Conservation (phyloP, 139 green algal species). For the Klebsormidium nitens region DNA sequence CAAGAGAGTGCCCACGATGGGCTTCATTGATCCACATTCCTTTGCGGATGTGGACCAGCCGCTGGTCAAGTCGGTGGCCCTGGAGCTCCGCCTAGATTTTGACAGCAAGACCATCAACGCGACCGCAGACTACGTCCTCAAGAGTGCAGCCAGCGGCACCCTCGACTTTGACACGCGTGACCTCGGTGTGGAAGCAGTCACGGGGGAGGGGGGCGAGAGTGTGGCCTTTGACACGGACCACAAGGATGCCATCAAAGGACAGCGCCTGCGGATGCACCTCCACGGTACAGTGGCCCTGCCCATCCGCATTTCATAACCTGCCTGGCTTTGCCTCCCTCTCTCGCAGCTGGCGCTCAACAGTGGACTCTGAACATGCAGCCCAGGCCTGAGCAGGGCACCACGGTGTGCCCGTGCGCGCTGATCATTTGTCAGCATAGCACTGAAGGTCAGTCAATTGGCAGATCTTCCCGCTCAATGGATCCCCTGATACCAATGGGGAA, state of each 20-base stretch:
- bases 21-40: constrained; percentile 37
- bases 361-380: too few species aligned
- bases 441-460: neutral
- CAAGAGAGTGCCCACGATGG: too few species aligned
- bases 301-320: neutral
- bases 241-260: neutral
- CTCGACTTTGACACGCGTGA: constrained; percentile 34
- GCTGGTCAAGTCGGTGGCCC: constrained; percentile 21
- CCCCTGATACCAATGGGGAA: neutral
- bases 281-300: neutral
- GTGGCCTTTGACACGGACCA: neutral
- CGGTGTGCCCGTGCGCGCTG: neutral
- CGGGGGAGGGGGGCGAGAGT: neutral
- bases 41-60: constrained; percentile 23
- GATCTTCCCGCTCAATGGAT: neutral
- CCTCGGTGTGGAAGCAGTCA: constrained; percentile 4
- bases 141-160: constrained; percentile 19
- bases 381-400: too few species aligned
- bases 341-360: neutral
- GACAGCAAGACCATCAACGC: constrained; percentile 19
- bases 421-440: neutral
- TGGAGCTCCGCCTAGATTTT: constrained; percentile 23
- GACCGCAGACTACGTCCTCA: too few species aligned
- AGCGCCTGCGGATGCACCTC: neutral
- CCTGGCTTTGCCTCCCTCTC: neutral